Percentiles rank a stretch among this genome's conserved stretches.
Conservation (phyloP, 768 basidiomycete genomes). For the Leucogyrophana mollusca region DNA sequence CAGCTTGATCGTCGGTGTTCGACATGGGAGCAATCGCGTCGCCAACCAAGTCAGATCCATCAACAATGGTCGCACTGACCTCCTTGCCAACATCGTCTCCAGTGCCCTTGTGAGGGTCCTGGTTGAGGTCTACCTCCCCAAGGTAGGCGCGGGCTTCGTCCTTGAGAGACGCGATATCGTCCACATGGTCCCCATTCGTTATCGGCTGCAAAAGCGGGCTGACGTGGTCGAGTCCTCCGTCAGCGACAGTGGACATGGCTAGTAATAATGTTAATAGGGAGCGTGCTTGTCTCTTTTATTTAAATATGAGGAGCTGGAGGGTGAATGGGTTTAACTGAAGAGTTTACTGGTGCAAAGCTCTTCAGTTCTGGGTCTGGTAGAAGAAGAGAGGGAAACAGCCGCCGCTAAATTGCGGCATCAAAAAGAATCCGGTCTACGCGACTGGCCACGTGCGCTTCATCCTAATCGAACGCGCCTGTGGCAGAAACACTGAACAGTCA, state of each 20-base stretch:
- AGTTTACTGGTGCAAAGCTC: no score
- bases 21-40: no score
- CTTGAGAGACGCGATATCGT: background rate
- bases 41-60: no score
- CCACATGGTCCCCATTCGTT: conserved; percentile 5
- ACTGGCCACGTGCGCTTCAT: conserved; percentile 6
- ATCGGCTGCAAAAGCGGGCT: conserved; percentile 4
- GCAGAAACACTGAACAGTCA: no score
- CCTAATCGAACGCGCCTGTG: no score
- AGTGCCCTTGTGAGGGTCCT: background rate
- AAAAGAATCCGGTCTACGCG: conserved; percentile 6
- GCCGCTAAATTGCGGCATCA: conserved; percentile 3
- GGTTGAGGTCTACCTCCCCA: background rate
- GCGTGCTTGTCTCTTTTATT: conserved; percentile 3
- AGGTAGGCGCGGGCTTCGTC: background rate
- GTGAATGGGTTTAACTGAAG: no score
- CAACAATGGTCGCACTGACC: no score
- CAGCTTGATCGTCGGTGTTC: no score
- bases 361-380: no score
- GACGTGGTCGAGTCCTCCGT: conserved; percentile 1
- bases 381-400: conserved; percentile 1
- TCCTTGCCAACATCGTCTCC: background rate
- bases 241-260: conserved; percentile 4
- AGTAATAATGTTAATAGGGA: conserved; percentile 10
- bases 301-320: background rate